Evolutionary conservation across 257 asterid genomes (phyloP), one percentile per base, ranked within the genome.

Genomic region (Primulina huaijiensis): DNA sequence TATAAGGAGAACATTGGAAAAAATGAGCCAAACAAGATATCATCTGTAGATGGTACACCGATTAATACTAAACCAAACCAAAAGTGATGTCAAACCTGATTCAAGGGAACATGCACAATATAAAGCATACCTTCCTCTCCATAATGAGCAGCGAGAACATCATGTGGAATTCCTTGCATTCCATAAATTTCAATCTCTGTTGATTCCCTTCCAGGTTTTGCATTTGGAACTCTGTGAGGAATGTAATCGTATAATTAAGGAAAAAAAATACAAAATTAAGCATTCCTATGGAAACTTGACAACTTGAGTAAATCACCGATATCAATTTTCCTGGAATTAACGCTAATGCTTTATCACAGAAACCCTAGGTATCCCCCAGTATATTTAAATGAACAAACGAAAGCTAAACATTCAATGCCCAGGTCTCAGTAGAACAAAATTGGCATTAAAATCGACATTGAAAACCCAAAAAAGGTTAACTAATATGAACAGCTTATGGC

Each of bases 131-230:
- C 99, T 76, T 93, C 96, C 66, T 93, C 99, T 33, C 97, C 99
- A 74, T 93, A 93, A 71, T 93, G 90, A 73, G 96, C 84, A 25
- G 97, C 92, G 70, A 93, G 74, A 25, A 80, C 86, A 82, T 89
- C 96, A 31, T 92, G 75, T 25, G 99, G 99, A 75, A 90, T 91
- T 71, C 99, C 99, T 82, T 90, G 96, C 99, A 93, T 93, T 73
- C 99, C 99, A 73, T 93, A 93, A 73, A 90, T 87, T 77, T 93
- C 97, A 78, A 90, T 88, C 20, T 90, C 96, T 1, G 99, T 89
- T 20, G 97, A 85, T 70, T 93, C 99, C 65, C 96, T 82, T 35
- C 97, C 97, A 16, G 94, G 82, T 77, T 93, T 93, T 7, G 99
- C 96, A 80, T 93, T 93, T 25, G 99, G 99, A 62, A 93, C 99